A percentile compares a stretch with the other conserved stretches of the same genome.
These are phyloP conservation scores for Ophiostoma australiae DNA, from an alignment of 2,329 filamentous ascomycete species.

Conservation along the genomic window DNA sequence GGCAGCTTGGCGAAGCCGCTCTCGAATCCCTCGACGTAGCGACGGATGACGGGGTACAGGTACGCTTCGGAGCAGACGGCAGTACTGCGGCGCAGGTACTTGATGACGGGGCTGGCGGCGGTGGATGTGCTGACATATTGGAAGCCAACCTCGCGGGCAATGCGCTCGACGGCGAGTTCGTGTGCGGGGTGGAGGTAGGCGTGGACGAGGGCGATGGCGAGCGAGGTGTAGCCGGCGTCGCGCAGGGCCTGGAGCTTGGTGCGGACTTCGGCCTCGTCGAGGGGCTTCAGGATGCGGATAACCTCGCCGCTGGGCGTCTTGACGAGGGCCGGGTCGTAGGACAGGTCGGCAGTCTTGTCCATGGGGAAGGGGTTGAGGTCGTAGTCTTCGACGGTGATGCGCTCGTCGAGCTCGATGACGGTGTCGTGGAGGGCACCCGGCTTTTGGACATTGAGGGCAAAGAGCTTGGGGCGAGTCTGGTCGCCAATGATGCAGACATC, in stretches of 20 bases:
- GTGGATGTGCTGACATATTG: conserved; percentile 19
- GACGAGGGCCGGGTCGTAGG: conserved; percentile 33
- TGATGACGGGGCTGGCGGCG: conserved; percentile 46
- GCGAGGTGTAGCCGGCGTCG: conserved; percentile 49
- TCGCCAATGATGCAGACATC: conserved; percentile 88
- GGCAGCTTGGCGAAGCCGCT: conserved; percentile 47
- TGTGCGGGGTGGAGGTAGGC: conserved; percentile 28
- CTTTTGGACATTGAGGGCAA: conserved; percentile 79
- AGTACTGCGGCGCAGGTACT: conserved; percentile 63
- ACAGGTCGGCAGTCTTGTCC: conserved; percentile 16
- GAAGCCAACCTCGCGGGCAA: conserved; percentile 24
- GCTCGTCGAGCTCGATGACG: conserved; percentile 82
- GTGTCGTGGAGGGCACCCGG: conserved; percentile 80
- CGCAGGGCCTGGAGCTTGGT: conserved; percentile 56
- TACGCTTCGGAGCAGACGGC: conserved; percentile 70
- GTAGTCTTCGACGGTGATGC: conserved; percentile 81
- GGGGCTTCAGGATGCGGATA: conserved; percentile 44
- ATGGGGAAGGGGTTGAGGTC: conserved; percentile 20
- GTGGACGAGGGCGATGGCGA: conserved; percentile 37
- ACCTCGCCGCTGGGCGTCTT: conserved; percentile 52
- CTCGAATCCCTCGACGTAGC: conserved; percentile 64
- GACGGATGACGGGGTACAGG: conserved; percentile 64
- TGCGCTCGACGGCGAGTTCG: conserved; percentile 23
- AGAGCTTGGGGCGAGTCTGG: conserved; percentile 83
- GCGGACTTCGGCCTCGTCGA: conserved; percentile 50